Conservation (phyloP, 768 basidiomycete genomes). For the Chalciporus pseudorubinellus region DNA sequence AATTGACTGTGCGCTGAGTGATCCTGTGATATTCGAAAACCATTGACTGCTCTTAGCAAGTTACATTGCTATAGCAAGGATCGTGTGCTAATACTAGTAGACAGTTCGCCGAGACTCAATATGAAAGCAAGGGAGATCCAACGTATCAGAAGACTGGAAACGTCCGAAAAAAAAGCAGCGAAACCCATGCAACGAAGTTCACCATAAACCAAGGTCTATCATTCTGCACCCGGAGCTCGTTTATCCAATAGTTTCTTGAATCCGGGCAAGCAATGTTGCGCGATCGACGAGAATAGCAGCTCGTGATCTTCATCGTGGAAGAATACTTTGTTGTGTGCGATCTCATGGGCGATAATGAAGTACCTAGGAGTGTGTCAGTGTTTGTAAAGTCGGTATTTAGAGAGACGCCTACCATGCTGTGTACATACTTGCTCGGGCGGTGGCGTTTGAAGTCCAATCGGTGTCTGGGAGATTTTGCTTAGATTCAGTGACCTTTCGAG, state of each 20-base stretch:
- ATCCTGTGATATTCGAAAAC: too few species aligned
- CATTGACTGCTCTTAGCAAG: too few species aligned
- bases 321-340: slow-evolving; percentile 22
- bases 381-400: background rate
- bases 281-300: slow-evolving; percentile 15
- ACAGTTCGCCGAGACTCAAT: too few species aligned
- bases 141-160: too few species aligned
- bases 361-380: slow-evolving; percentile 20
- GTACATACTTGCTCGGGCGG: background rate
- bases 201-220: too few species aligned
- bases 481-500: background rate
- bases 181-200: background rate
- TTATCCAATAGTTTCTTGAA: background rate
- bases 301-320: slow-evolving; percentile 30
- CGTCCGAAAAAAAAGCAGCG: background rate
- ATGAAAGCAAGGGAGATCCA: too few species aligned
- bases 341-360: slow-evolving; percentile 29
- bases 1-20: too few species aligned
- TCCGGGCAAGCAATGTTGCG: background rate
- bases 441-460: background rate
- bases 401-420: background rate
- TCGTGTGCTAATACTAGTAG: too few species aligned
- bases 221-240: background rate
- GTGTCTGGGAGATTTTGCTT: background rate
- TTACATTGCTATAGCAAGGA: too few species aligned